phyloP scores from a whole-genome alignment of 805 yeast genomes.

The Nakazawaea holstii region DNA sequence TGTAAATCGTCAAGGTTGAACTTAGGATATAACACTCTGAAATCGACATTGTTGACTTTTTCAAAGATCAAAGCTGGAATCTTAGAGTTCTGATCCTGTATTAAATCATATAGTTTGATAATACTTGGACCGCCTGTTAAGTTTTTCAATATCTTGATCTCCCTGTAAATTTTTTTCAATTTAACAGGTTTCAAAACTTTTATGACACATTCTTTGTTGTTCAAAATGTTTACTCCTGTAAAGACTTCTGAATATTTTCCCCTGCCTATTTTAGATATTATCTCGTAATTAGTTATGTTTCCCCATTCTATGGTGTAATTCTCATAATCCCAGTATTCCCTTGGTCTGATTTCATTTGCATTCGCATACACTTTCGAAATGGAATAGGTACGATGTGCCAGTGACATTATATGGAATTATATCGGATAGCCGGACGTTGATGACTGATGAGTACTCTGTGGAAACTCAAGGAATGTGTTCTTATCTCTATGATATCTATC shows the following conservation, averaged over 20 bases:
- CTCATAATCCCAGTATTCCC: slow-evolving; percentile 78
- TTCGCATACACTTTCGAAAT: slow-evolving; percentile 77
- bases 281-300: slow-evolving; percentile 78
- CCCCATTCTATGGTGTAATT: slow-evolving; percentile 79
- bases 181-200: slow-evolving; percentile 93
- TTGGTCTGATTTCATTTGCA: slow-evolving; percentile 71
- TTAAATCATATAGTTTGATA: slow-evolving; percentile 72
- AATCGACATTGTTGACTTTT: slow-evolving; percentile 78
- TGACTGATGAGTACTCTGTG: too few species aligned
- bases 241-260: slow-evolving; percentile 95
- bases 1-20: slow-evolving; percentile 72
- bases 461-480: too few species aligned
- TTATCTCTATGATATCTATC: too few species aligned
- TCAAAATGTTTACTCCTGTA: slow-evolving; percentile 65
- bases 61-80: slow-evolving; percentile 90
- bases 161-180: slow-evolving; percentile 87
- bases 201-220: slow-evolving; percentile 68
- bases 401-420: background rate
- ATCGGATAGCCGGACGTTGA: background rate
- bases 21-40: slow-evolving; percentile 79
- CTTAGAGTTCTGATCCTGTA: slow-evolving; percentile 77
- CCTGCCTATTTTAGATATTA: slow-evolving; percentile 78
- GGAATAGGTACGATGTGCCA: slow-evolving; percentile 32
- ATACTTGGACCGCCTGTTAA: slow-evolving; percentile 81
- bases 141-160: slow-evolving; percentile 81